phyloP scores from a whole-genome alignment of 768 basidiomycete species.

The Fistulinella prunicolor region DNA sequence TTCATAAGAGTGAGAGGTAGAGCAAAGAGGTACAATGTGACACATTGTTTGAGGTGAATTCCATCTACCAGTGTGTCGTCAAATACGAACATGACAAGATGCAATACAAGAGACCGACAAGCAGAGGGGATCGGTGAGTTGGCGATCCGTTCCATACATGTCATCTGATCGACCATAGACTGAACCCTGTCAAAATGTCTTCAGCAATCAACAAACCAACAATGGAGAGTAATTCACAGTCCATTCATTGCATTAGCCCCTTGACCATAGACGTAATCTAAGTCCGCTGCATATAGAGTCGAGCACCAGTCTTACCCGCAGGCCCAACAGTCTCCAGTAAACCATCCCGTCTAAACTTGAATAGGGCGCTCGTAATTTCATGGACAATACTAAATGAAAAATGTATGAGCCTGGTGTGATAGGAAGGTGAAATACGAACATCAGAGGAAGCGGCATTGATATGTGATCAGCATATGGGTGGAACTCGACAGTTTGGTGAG shows the following conservation, averaged over 20 bases:
- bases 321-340: conserved; percentile 88
- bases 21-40: conserved; percentile 88
- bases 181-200: conserved; percentile 53
- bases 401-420: neutral
- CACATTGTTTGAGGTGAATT: conserved; percentile 93
- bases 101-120: conserved; percentile 42
- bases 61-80: conserved; percentile 49
- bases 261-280: conserved; percentile 25
- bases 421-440: conserved; percentile 42
- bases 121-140: conserved; percentile 82
- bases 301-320: conserved; percentile 50
- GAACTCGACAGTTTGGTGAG: conserved; percentile 58
- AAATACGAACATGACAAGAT: conserved; percentile 6
- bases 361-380: conserved; percentile 68
- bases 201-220: conserved; percentile 4
- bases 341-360: conserved; percentile 74
- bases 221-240: conserved; percentile 41
- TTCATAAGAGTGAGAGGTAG: conserved; percentile 84
- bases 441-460: conserved; percentile 77
- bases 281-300: neutral
- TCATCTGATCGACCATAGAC: conserved; percentile 81
- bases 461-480: conserved; percentile 53
- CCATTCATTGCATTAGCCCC: conserved; percentile 76
- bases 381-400: conserved; percentile 62
- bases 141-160: conserved; percentile 86